These are phyloP conservation scores for Lentinula guzmanii DNA, from an alignment of 768 basidiomycete species.

Conservation along the genomic window DNA sequence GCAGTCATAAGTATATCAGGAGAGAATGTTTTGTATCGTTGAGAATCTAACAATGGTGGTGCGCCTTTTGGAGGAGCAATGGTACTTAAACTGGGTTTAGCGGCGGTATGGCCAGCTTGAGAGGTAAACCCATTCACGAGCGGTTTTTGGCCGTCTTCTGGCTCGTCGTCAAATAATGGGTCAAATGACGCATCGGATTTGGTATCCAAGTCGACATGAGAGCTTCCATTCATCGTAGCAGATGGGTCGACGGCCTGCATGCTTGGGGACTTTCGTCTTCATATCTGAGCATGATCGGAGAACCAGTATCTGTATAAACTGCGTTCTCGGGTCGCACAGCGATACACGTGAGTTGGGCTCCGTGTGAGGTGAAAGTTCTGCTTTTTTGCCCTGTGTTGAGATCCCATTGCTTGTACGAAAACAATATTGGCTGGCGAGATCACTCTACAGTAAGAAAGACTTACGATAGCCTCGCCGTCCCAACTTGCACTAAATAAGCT, in stretches of 20 bases:
- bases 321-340: slow-evolving; percentile 63
- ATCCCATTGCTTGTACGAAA: slow-evolving; percentile 85
- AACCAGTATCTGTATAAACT: slow-evolving; percentile 22
- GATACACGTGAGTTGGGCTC: slow-evolving; percentile 78
- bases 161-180: slow-evolving; percentile 86
- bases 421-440: background rate
- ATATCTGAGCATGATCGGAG: slow-evolving; percentile 10
- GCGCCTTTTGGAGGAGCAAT: slow-evolving; percentile 67
- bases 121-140: slow-evolving; percentile 7
- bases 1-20: slow-evolving; percentile 83
- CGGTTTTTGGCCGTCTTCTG: slow-evolving; percentile 39
- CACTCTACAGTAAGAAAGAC: slow-evolving; percentile 20
- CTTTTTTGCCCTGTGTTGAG: slow-evolving; percentile 82
- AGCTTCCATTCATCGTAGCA: slow-evolving; percentile 3
- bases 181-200: slow-evolving; percentile 82
- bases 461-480: slow-evolving; percentile 85
- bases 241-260: background rate
- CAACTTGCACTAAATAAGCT: slow-evolving; percentile 88
- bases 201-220: slow-evolving; percentile 42
- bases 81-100: slow-evolving; percentile 17
- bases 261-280: background rate
- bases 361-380: slow-evolving; percentile 75
- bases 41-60: slow-evolving; percentile 63
- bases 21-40: slow-evolving; percentile 60
- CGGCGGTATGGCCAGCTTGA: slow-evolving; percentile 8